Evolutionary conservation across 2,329 filamentous ascomycete species (phyloP), one percentile per base, ranked within the genome.

Genomic region (Aspergillus sp.): DNA sequence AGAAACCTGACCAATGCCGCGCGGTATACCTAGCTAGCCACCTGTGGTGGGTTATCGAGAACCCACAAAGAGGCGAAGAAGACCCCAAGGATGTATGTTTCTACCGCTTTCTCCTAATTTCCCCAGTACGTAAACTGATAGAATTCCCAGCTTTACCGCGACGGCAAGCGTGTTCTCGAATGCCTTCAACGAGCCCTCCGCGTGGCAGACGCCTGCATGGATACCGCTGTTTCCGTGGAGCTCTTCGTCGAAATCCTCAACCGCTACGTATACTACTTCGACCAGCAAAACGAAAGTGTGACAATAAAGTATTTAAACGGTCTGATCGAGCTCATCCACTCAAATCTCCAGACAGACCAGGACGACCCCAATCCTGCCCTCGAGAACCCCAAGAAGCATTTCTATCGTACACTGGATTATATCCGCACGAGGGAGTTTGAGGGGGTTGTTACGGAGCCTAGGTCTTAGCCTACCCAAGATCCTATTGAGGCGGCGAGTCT

Each of bases 191-290:
- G 95, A 55, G 95, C 95, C 11, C 86, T 99, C 9, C 89, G 96
- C 36, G 96, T 99, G 26, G 96, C 95, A 2, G 95, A 99, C 75
- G 96, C 95, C 6, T 99, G 95, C 78, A 99, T 99, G 95, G 96
- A 99, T 76, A 95, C 93, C 7, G 91, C 92, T 6, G 92, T 97
- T 4, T 97, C 92, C 3, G 95, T 99, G 47, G 96, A 99, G 77
- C 83, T 99, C 48, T 99, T 99, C 76, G 93, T 99, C 56, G 95
- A 99, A 78, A 99, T 99, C 62, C 80, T 99, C 55, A 97, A 99
- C 75, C 87, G 95, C 75, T 99, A 99, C 73, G 93, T 98, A 53
- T 99, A 99, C 76, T 99, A 98, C 80, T 99, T 97, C 78, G 95
- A 99, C 75, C 93, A 99, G 75, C 91, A 96, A 72, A 99, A 99